Percentiles rank a stretch among this genome's conserved stretches.
phyloP scores from a whole-genome alignment of 257 asterid genomes.

The Ilex asprella region DNA sequence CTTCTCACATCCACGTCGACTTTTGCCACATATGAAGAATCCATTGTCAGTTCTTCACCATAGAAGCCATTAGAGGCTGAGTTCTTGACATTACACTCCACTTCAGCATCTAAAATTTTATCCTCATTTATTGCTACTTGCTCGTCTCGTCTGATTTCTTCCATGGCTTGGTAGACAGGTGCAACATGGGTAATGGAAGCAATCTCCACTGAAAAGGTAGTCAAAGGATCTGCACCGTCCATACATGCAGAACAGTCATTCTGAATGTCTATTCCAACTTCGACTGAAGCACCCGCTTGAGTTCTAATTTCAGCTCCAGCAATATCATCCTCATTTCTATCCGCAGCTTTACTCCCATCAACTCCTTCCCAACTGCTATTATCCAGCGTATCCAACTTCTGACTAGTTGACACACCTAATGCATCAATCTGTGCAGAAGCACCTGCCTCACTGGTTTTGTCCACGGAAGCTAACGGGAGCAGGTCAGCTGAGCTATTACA shows the following conservation, averaged over 20 bases:
- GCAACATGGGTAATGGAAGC: no score
- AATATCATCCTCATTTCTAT: slow-evolving; percentile 25
- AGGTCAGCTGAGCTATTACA: slow-evolving; percentile 21
- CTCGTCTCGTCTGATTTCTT: not conserved
- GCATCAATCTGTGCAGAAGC: slow-evolving; percentile 20
- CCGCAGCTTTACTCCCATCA: slow-evolving; percentile 18
- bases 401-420: slow-evolving; percentile 22
- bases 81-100: slow-evolving; percentile 22
- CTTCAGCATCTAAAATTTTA: slow-evolving; percentile 10
- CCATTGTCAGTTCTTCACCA: slow-evolving; percentile 27
- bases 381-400: slow-evolving; percentile 23
- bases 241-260: not conserved
- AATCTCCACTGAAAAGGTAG: no score
- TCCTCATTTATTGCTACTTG: not conserved
- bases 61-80: slow-evolving; percentile 21
- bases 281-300: slow-evolving; percentile 26
- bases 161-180: not conserved
- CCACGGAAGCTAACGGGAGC: slow-evolving; percentile 13
- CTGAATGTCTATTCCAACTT: slow-evolving; percentile 16
- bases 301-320: slow-evolving; percentile 26
- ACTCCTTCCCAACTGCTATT: slow-evolving; percentile 21
- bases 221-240: not conserved
- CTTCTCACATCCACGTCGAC: slow-evolving; percentile 25
- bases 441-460: slow-evolving; percentile 23
- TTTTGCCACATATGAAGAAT: slow-evolving; percentile 22